A percentile compares a stretch with the other conserved stretches of the same genome.
These are phyloP conservation scores for Penicillium arizonense DNA, from an alignment of 495 filamentous ascomycete species.

Conservation along the genomic window DNA sequence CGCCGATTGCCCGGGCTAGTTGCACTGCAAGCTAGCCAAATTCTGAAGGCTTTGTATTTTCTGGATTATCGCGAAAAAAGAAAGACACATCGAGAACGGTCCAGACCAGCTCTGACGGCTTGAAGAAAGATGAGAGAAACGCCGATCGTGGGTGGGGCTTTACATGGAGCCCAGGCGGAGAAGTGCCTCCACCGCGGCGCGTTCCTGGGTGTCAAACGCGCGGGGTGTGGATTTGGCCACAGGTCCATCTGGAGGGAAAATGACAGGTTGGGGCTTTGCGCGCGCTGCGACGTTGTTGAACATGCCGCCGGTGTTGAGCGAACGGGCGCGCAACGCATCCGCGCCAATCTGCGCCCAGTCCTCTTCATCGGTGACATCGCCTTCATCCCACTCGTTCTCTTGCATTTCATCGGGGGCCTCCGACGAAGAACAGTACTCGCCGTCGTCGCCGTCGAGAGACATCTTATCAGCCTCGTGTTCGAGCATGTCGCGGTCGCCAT, in stretches of 20 bases:
- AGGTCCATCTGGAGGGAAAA: slow-evolving; percentile 38
- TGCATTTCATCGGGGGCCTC: slow-evolving; percentile 65
- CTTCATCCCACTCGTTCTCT: slow-evolving; percentile 66
- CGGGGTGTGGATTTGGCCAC: slow-evolving; percentile 39
- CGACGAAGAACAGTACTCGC: slow-evolving; percentile 67
- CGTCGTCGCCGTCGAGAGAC: slow-evolving; percentile 79
- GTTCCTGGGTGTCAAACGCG: slow-evolving; percentile 54
- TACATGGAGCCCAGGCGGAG: slow-evolving; percentile 85
- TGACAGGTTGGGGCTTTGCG: slow-evolving; percentile 39
- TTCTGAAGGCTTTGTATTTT: slow-evolving; percentile 9
- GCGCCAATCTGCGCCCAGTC: slow-evolving; percentile 93
- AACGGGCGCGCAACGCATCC: slow-evolving; percentile 74
- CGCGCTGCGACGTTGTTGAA: slow-evolving; percentile 27
- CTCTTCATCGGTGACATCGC: slow-evolving; percentile 93
- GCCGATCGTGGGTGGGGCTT: slow-evolving; percentile 38
- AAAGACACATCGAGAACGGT: slow-evolving; percentile 19
- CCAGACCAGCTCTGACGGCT: slow-evolving; percentile 33
- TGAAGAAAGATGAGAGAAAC: slow-evolving; percentile 22
- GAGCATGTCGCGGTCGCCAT: slow-evolving; percentile 61
- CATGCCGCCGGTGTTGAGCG: slow-evolving; percentile 46
- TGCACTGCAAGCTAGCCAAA: slow-evolving; percentile 13
- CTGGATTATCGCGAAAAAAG: slow-evolving; percentile 10
- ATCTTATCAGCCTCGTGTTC: slow-evolving; percentile 94
- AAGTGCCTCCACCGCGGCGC: slow-evolving; percentile 81
- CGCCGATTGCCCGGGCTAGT: slow-evolving; percentile 4